These are phyloP conservation scores for Xerocomus nothofagi DNA, from an alignment of 1,284 basidiomycete species.

Conservation along the genomic window DNA sequence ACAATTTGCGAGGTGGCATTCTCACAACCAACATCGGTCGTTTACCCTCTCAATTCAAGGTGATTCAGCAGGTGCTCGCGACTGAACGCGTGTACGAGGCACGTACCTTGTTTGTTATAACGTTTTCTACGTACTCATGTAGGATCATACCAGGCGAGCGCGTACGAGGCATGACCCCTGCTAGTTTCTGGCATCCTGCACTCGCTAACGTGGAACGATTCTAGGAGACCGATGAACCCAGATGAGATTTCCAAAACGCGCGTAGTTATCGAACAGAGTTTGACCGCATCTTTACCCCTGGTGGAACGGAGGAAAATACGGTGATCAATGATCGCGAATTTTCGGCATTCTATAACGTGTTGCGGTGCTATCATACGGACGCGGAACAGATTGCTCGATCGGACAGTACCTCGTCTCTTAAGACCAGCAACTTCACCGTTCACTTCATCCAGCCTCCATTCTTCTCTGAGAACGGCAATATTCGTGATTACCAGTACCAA, in stretches of 20 bases:
- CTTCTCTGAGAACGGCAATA: not conserved
- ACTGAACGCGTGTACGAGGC: not conserved
- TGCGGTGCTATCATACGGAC: not conserved
- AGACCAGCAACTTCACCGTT: constrained; percentile 2
- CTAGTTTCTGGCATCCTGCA: too few relatives aligned
- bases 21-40: not conserved
- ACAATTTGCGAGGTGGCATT: not conserved
- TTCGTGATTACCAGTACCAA: not conserved
- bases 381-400: rapidly evolving
- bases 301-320: rapidly evolving
- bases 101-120: not conserved
- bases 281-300: not conserved
- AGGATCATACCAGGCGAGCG: not conserved
- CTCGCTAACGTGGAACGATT: too few relatives aligned
- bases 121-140: not conserved
- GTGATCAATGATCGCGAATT: not conserved
- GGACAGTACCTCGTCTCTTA: not conserved
- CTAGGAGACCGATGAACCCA: not conserved
- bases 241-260: not conserved
- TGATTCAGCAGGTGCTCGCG: not conserved
- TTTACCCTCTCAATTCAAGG: not conserved
- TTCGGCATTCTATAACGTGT: constrained; percentile 2
- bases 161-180: too few relatives aligned
- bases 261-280: not conserved
- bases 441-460: constrained; percentile 7